Evolutionary conservation across 2,329 filamentous ascomycete genomes (phyloP), one percentile per base, ranked within the genome.

Genomic region (Fusarium acutatum): DNA sequence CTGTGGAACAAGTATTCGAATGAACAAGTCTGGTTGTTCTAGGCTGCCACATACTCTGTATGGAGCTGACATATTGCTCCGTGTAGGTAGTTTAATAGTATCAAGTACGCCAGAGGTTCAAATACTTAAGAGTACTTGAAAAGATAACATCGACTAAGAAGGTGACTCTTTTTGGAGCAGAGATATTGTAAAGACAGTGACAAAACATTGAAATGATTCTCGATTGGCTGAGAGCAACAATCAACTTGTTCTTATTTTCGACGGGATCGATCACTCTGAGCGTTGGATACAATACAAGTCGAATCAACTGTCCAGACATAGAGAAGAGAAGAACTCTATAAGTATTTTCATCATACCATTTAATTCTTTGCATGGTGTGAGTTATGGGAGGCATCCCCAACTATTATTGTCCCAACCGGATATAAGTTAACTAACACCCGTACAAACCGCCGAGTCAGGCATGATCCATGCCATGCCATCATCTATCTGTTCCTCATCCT

Each of bases 401-500:
- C 49, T 37, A 9, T 22, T 20, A 5, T 22, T 22, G 50, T 38
- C 34, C 50, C 50, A 53, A 28, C 50, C 34, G 24, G 18, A 53
- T 34, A 35, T 53, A 53, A 18, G 43, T 22, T 14, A 30, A 20
- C 13, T 24, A 50, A 18, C 11, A 22, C n/a, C 30, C 22, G 14
- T 20, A 28, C 11, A 41, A 54, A 28, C 24, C 26, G 50, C 50
- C n/a, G 50, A 54, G 50, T 54, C 35, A 53, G 24, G 32, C 24
- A 30, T 13, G 35, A 56, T 44, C 53, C 28, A 66, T 66, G 35
- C 35, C 35, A 37, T 1, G 28, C 24, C 47, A 34, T 35, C 41
- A n/a, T n/a, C n/a, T n/a, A 30, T 26, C 12, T 24, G 32, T 38
- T 13, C 43, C 61, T 60, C 43, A 69, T 69, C 67, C 67, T 69